Evolutionary conservation across 306 rosid genomes (phyloP).

Genomic region (Arachis hypogaea): DNA sequence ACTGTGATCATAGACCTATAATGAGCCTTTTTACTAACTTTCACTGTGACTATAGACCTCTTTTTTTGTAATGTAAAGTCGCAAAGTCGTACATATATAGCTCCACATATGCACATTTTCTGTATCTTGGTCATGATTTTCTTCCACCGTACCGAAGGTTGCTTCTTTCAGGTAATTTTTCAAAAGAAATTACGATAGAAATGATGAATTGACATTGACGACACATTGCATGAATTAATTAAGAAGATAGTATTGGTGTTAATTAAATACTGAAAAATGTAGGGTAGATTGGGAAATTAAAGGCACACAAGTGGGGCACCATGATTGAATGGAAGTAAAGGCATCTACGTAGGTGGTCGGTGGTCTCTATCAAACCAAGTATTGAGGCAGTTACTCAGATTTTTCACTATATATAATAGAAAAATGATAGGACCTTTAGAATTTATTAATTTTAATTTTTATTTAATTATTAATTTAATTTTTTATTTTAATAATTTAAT

Average conservation of each 20-base stretch:
- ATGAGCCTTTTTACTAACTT: too few species aligned
- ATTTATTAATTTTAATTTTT: too few species aligned
- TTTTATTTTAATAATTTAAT: too few species aligned
- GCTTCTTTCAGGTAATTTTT: background rate
- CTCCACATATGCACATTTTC: constrained; percentile 2
- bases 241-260: constrained; percentile 1
- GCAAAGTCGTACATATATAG: constrained; percentile 24
- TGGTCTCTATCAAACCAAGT: background rate
- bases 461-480: too few species aligned
- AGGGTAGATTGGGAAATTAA: constrained; percentile 36
- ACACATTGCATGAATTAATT: background rate
- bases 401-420: background rate
- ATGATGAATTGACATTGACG: constrained; percentile 31
- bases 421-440: too few species aligned
- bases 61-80: background rate
- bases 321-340: background rate
- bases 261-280: constrained; percentile 12
- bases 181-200: background rate
- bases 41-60: too few species aligned
- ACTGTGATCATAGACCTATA: too few species aligned
- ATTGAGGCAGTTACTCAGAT: background rate
- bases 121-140: constrained; percentile 6
- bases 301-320: constrained; percentile 31
- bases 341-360: constrained; percentile 5
- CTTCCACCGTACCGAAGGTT: background rate